Base-by-base conservation (phyloP, 345 rosid genomes). In the Aquilaria malaccensis region DNA sequence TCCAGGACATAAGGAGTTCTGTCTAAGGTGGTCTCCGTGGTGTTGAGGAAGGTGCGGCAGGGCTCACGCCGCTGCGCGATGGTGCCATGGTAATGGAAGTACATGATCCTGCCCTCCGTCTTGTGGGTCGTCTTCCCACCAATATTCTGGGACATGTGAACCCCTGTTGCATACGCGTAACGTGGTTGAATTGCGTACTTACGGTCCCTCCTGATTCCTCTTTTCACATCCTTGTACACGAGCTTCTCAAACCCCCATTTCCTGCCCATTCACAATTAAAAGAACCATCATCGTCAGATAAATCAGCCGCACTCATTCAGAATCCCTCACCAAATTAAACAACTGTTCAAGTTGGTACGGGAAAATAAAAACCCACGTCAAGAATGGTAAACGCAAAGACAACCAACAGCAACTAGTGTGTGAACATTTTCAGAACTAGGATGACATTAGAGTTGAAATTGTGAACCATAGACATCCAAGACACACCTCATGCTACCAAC, bases 241-340 rank as follows among this genome's bases (percentile, higher is more conserved):
- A 93, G 77, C 74, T 93, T 93, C 87, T 93, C 98, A 58, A 93
- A 64, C 10, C 98, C 98, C 98, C 98, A 93, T 74, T 70, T 82
- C 80, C 98, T 93, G 79, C 57, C 10, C 33, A 43, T 13, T n/a
- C 11, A 50, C 33, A 62, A 30, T 15, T 50, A 46, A 13, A 49
- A 55, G 33, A 22, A 11, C 7, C 7, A 10, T 7, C 58, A 30
- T 30, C 7, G 29, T 29, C 11, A 22, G 22, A 22, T 22, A 22
- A 22, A 22, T 22, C 22, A 22, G 22, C 22, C 2, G 43, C 43
- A 2, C 30, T 56, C 13, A 55, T 60, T 55, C 50, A 41, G 14
- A 33, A 49, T 33, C 10, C 22, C 22, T 46, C 11, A 43, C 13
- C 9, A 47, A 30, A 48, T 60, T 46, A 7, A 46, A 46, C 49